Base-by-base conservation (phyloP, 768 basidiomycete genomes). In the Trametes sanguinea region DNA sequence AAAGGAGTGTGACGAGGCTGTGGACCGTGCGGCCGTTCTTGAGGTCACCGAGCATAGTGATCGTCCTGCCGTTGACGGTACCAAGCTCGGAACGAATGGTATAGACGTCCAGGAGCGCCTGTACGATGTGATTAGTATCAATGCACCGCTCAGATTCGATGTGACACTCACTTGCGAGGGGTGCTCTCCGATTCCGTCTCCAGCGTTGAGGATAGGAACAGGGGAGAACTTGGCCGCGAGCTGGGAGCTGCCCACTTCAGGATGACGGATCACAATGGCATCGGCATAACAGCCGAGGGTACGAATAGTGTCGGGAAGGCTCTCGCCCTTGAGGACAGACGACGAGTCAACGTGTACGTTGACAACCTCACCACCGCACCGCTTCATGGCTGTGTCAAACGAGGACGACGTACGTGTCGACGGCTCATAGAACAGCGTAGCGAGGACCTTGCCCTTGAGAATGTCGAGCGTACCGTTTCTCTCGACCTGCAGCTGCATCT, bases 21-120 rank as follows among this genome's bases (percentile, higher is more conserved):
- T 99, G 97, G 2, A 98, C 96, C 0, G 97, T 99, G 48, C 97
- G 87, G 33, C 97, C 97, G 70, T 98, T 96, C 82, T 97, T 98
- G 68, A 99, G 82, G 73, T 99, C 97, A 53, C 97, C 97, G 9
- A 99, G 85, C 54, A 94, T 75, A 9, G 92, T 94, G 71, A 98
- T 89, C 13, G 92, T 94, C 53, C 92, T 89, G 42, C 95, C 97
- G 72, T 98, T 98, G 66, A 98, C 95, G 0, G 95, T 97, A 57
- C 97, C 97, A 53, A 99, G 83, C 76, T 99, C 97, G 51, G 95
- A 97, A 62, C 96, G 92, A 65, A 98, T 98, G 44, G 95, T 97
- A 76, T 92, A 98, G 16, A 94, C 83, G 68, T 95, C 93, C 66
- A 95, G 75, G 8, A 95, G 79, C 2, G 92, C 92, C 88, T 92